Conservation (phyloP, 2,329 filamentous ascomycete genomes). For the Colletotrichum endophyticum region DNA sequence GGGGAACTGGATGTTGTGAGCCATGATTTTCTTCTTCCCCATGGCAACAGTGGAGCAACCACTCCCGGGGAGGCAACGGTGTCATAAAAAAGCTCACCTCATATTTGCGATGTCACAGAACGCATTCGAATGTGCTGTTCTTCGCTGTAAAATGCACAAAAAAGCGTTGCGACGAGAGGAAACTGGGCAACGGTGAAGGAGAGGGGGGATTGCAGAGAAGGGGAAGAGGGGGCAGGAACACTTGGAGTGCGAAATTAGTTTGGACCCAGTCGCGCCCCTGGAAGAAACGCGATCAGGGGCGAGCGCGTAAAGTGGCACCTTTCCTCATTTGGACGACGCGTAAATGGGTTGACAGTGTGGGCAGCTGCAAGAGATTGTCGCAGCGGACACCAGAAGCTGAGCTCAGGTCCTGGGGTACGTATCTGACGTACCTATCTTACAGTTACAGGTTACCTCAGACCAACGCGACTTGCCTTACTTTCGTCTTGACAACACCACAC, state of each 20-base stretch:
- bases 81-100: slow-evolving; percentile 30
- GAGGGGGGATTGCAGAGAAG: neutral
- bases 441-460: neutral
- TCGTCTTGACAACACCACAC: neutral
- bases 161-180: neutral
- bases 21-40: neutral
- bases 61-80: too few relatives aligned
- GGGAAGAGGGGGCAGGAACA: slow-evolving; percentile 1
- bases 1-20: slow-evolving; percentile 69
- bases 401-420: slow-evolving; percentile 1
- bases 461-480: neutral
- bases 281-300: slow-evolving; percentile 13
- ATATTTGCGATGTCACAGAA: slow-evolving; percentile 23
- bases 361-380: neutral
- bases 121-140: neutral
- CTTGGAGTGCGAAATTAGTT: slow-evolving; percentile 14
- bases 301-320: slow-evolving; percentile 52
- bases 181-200: neutral
- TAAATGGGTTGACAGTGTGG: slow-evolving; percentile 23
- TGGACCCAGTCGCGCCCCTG: slow-evolving; percentile 13
- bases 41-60: neutral
- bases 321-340: slow-evolving; percentile 28
- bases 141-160: neutral
- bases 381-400: neutral
- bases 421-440: slow-evolving; percentile 2